phyloP scores from a whole-genome alignment of 1,284 basidiomycete genomes.

The Meira miltonrushii region DNA sequence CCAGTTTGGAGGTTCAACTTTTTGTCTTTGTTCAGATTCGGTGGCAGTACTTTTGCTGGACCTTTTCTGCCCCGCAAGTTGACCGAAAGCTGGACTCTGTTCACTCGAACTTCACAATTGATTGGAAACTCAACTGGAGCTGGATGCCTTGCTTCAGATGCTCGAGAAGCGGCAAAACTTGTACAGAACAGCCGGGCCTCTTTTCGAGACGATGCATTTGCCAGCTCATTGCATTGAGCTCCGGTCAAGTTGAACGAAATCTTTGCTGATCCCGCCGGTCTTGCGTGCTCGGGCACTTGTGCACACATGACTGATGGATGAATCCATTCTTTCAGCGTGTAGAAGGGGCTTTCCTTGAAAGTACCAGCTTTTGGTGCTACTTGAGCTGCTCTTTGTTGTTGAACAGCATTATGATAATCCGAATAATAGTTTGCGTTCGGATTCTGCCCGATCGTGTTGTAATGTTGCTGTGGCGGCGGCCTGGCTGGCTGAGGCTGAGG shows the following conservation, averaged over 20 bases:
- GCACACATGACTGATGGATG: neutral
- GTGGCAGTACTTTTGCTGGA: constrained; percentile 39
- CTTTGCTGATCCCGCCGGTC: neutral
- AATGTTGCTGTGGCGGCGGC: too few relatives aligned
- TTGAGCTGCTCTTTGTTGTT: too few relatives aligned
- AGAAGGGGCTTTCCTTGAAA: constrained; percentile 3
- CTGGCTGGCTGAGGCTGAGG: too few relatives aligned
- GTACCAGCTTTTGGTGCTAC: neutral
- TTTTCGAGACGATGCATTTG: neutral
- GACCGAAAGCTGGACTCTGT: constrained; percentile 23
- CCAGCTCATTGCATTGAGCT: neutral
- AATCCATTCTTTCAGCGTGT: neutral
- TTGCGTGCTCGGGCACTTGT: neutral
- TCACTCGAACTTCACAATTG: constrained; percentile 42
- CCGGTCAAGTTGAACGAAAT: neutral
- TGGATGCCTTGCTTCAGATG: neutral
- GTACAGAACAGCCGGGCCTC: constrained; percentile 1
- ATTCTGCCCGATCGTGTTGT: too few relatives aligned
- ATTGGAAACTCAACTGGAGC: constrained; percentile 38
- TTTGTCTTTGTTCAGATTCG: constrained; percentile 45
- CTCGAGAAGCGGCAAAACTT: neutral
- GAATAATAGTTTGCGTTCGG: too few relatives aligned
- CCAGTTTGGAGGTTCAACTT: constrained; percentile 15
- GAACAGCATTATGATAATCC: too few relatives aligned
- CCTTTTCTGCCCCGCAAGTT: constrained; percentile 46